Conservation (phyloP, 1,284 basidiomycete species). For the Sanghuangporus sanghuang region DNA sequence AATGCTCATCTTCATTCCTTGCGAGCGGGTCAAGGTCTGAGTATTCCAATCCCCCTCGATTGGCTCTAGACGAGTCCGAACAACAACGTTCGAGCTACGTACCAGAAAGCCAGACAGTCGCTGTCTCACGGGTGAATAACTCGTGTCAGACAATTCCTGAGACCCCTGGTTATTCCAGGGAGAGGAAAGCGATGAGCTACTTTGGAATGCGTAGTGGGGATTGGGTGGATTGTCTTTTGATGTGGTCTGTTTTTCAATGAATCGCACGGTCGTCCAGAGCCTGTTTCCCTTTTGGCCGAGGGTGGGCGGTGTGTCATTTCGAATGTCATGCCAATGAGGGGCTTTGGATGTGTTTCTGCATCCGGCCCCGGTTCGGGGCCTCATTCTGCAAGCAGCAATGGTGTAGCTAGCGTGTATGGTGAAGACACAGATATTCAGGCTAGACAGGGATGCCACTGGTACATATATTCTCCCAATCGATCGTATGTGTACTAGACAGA, state of each 20-base stretch:
- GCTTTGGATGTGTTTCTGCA: too few relatives aligned
- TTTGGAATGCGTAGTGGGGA: not conserved
- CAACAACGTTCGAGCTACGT: not conserved
- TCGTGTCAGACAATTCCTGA: not conserved
- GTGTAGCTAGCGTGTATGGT: too few relatives aligned
- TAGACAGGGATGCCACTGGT: not conserved
- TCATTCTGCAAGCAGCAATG: too few relatives aligned
- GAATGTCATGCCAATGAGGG: too few relatives aligned
- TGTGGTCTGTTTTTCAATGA: not conserved
- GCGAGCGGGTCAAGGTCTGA: slow-evolving; percentile 1
- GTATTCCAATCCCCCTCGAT: not conserved
- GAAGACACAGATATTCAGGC: not conserved
- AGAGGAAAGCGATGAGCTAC: not conserved
- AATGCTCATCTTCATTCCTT: not conserved
- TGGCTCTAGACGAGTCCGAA: not conserved
- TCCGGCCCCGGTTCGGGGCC: too few relatives aligned
- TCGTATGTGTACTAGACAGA: too few relatives aligned
- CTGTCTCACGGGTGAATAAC: too few relatives aligned
- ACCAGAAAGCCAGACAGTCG: not conserved
- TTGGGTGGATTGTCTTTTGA: not conserved
- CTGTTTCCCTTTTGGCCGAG: not conserved
- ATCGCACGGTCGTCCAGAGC: not conserved
- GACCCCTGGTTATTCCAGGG: too few relatives aligned
- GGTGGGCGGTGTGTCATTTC: not conserved
- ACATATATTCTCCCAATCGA: too few relatives aligned